Evolutionary conservation across 495 filamentous ascomycete genomes (phyloP).

Genomic region (Hyaloscypha variabilis): DNA sequence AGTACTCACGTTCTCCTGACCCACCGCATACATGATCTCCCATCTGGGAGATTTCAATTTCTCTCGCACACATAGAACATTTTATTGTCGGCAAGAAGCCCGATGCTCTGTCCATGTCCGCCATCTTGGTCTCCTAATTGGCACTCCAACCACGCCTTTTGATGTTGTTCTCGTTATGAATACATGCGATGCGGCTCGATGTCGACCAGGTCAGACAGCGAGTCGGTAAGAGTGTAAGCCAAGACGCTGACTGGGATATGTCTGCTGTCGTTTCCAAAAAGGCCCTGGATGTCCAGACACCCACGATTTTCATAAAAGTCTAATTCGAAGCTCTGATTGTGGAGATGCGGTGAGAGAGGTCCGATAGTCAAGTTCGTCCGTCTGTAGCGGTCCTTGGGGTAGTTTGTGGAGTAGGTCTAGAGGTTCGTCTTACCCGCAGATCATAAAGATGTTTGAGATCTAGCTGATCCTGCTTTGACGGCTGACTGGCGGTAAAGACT

Average conservation of each 20-base stretch:
- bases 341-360: slow-evolving; percentile 8
- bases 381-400: background rate
- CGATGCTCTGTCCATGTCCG: slow-evolving; percentile 53
- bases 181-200: slow-evolving; percentile 20
- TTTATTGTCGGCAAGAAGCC: slow-evolving; percentile 89
- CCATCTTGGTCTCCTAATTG: slow-evolving; percentile 43
- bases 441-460: background rate
- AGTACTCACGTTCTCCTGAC: slow-evolving; percentile 29
- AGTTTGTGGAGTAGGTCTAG: background rate
- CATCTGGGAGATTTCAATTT: slow-evolving; percentile 90
- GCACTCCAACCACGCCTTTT: slow-evolving; percentile 17
- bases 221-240: background rate
- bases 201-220: slow-evolving; percentile 7
- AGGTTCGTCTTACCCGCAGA: background rate
- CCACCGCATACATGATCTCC: slow-evolving; percentile 81
- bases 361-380: background rate
- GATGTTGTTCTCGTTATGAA: slow-evolving; percentile 11
- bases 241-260: background rate
- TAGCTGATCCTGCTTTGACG: background rate
- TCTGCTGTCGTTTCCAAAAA: slow-evolving; percentile 6
- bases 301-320: slow-evolving; percentile 12
- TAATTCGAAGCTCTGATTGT: slow-evolving; percentile 1
- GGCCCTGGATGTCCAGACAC: slow-evolving; percentile 11
- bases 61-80: slow-evolving; percentile 84
- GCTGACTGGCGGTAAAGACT: slow-evolving; percentile 18